Evolutionary conservation across 805 yeast species (phyloP).

Genomic region (Metschnikowia cubensis): DNA sequence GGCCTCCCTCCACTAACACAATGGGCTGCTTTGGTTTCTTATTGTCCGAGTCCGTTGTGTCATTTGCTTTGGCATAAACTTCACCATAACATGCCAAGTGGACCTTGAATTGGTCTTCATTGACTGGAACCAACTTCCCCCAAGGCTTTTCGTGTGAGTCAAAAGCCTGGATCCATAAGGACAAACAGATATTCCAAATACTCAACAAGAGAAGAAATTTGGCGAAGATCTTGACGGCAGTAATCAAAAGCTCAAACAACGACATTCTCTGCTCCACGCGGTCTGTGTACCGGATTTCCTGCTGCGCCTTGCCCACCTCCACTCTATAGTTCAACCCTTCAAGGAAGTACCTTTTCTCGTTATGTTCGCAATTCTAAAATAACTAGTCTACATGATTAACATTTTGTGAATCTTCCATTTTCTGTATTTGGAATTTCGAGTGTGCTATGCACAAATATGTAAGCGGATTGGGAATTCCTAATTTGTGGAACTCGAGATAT

Average conservation of each 20-base stretch:
- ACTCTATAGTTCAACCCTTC: slow-evolving; percentile 48
- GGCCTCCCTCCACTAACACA: slow-evolving; percentile 70
- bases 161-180: slow-evolving; percentile 51
- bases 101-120: slow-evolving; percentile 48
- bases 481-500: too few relatives aligned
- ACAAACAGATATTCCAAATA: slow-evolving; percentile 49
- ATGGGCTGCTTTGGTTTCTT: slow-evolving; percentile 48
- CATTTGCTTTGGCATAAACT: slow-evolving; percentile 26
- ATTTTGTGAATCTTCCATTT: too few relatives aligned
- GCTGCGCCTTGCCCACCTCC: slow-evolving; percentile 46
- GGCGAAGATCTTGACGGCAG: slow-evolving; percentile 45
- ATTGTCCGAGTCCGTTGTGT: slow-evolving; percentile 9
- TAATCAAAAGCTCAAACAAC: slow-evolving; percentile 42
- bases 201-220: slow-evolving; percentile 40
- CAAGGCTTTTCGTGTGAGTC: slow-evolving; percentile 62
- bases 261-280: slow-evolving; percentile 48
- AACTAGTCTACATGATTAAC: too few relatives aligned
- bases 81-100: slow-evolving; percentile 67
- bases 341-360: too few relatives aligned
- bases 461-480: too few relatives aligned
- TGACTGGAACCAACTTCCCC: slow-evolving; percentile 56
- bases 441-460: too few relatives aligned
- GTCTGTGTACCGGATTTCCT: slow-evolving; percentile 57
- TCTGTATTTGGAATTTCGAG: too few relatives aligned
- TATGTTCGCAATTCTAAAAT: too few relatives aligned